These are phyloP conservation scores for Claviceps cyperi DNA, from an alignment of 2,329 filamentous ascomycete genomes.

Conservation along the genomic window DNA sequence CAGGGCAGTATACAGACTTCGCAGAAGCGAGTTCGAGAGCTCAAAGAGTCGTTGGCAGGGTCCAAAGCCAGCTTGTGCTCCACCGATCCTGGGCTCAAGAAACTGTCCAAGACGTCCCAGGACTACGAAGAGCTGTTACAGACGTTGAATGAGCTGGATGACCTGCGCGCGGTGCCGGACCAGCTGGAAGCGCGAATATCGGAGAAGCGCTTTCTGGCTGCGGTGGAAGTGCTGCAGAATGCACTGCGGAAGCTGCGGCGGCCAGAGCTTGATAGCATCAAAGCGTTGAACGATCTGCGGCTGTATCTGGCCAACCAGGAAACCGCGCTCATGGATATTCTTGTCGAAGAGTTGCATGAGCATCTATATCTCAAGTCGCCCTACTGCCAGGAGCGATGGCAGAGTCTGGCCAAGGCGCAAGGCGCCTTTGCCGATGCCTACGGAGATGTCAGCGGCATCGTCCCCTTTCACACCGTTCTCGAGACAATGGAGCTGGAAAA, in stretches of 20 bases:
- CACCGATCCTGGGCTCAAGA: constrained; percentile 82
- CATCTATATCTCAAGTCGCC: constrained; percentile 96
- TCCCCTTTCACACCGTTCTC: constrained; percentile 44
- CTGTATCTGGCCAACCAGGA: constrained; percentile 90
- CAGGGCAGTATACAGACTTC: constrained; percentile 83
- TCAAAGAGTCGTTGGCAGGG: constrained; percentile 70
- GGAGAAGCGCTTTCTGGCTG: constrained; percentile 86
- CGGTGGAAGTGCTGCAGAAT: constrained; percentile 82
- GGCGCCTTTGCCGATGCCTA: constrained; percentile 36
- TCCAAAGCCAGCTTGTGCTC: constrained; percentile 71
- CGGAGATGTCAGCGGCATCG: constrained; percentile 28
- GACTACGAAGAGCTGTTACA: constrained; percentile 84
- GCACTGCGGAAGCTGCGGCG: constrained; percentile 71
- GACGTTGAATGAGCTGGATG: constrained; percentile 69
- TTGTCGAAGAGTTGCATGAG: constrained; percentile 94
- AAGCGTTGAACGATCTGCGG: constrained; percentile 71
- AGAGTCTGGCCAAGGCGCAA: constrained; percentile 58
- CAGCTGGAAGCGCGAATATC: constrained; percentile 89
- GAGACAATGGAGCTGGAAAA: constrained; percentile 46
- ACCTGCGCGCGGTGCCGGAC: constrained; percentile 77
- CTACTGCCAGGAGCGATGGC: constrained; percentile 95
- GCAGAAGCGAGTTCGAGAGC: constrained; percentile 65
- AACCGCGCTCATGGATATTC: constrained; percentile 76
- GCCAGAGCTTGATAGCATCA: constrained; percentile 82
- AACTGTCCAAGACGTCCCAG: constrained; percentile 73